Evolutionary conservation across 2,329 filamentous ascomycete species (phyloP).

Genomic region (Fusarium pseudonygamai): DNA sequence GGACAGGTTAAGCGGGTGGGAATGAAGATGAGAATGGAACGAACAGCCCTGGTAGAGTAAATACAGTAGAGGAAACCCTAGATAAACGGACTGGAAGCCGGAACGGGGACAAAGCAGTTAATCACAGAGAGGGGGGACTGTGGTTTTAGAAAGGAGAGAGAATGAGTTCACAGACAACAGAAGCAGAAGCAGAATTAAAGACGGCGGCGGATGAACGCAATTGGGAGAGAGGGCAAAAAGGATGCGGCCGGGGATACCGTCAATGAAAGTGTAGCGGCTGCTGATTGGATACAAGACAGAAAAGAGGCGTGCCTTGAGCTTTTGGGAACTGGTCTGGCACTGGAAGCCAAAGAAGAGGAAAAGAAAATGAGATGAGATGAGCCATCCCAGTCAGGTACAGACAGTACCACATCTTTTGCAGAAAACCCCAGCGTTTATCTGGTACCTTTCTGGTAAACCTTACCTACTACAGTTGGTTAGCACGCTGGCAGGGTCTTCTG

Average conservation of each 20-base stretch:
- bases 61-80: slow-evolving; percentile 20
- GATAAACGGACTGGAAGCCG: slow-evolving; percentile 24
- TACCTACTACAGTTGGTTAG: slow-evolving; percentile 22
- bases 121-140: slow-evolving; percentile 1
- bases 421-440: neutral
- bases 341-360: slow-evolving; percentile 30
- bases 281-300: slow-evolving; percentile 25
- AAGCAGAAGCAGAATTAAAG: slow-evolving; percentile 4
- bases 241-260: slow-evolving; percentile 36
- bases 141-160: slow-evolving; percentile 18
- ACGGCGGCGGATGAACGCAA: neutral
- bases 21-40: slow-evolving; percentile 9
- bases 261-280: neutral
- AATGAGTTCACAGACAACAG: neutral
- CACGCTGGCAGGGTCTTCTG: slow-evolving; percentile 21
- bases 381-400: slow-evolving; percentile 13
- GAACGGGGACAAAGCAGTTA: slow-evolving; percentile 3
- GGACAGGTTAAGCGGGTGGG: neutral
- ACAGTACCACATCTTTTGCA: slow-evolving; percentile 2
- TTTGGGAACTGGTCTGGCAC: slow-evolving; percentile 18
- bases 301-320: slow-evolving; percentile 24
- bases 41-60: slow-evolving; percentile 7
- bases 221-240: slow-evolving; percentile 6
- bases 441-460: slow-evolving; percentile 16
- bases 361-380: slow-evolving; percentile 31